A percentile compares a stretch with the other conserved stretches of the same genome.
Evolutionary conservation across 805 yeast species (phyloP).

Genomic region (Lachancea thermotolerans): DNA sequence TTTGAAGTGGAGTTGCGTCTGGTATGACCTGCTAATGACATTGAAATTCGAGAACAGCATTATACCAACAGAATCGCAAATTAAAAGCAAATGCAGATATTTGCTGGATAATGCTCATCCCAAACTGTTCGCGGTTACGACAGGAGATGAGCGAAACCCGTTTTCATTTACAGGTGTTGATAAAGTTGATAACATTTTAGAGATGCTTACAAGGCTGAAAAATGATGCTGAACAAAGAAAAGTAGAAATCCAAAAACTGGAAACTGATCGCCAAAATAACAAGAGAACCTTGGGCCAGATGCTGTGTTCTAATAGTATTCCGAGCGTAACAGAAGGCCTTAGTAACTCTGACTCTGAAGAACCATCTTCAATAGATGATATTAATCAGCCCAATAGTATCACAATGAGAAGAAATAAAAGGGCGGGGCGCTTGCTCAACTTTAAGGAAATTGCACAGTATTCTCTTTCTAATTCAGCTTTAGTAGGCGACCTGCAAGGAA

Average conservation of each 20-base stretch:
- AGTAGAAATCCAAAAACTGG: conserved; percentile 1
- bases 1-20: conserved; percentile 2
- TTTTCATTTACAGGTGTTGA: background rate
- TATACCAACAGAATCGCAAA: conserved; percentile 2
- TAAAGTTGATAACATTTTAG: conserved; percentile 1
- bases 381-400: background rate
- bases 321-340: background rate
- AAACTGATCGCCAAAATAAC: background rate
- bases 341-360: background rate
- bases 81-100: background rate
- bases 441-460: background rate
- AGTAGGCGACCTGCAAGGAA: background rate
- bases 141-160: conserved; percentile 1
- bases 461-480: background rate
- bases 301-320: background rate
- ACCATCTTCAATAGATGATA: background rate
- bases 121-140: conserved; percentile 1
- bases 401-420: background rate
- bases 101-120: conserved; percentile 1
- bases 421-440: background rate
- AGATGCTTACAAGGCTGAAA: conserved; percentile 1
- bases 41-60: background rate
- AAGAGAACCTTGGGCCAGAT: background rate
- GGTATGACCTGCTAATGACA: conserved; percentile 1
- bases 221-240: conserved; percentile 1